phyloP scores from a whole-genome alignment of 139 green algal genomes.

The Trebouxia sp. region DNA sequence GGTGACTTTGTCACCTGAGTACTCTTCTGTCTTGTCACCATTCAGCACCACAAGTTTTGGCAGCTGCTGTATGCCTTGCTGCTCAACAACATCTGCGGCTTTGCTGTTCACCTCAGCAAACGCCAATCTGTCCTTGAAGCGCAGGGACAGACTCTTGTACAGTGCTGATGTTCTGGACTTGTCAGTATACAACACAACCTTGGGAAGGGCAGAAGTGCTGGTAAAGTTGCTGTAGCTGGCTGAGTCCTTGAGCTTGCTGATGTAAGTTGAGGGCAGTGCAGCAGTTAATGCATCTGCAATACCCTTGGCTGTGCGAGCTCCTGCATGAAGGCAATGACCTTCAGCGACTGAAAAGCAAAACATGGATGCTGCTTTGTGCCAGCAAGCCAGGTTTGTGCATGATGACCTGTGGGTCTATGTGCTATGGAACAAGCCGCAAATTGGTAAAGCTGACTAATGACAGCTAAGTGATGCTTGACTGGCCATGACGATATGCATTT shows the following conservation, averaged over 20 bases:
- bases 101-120: conserved; percentile 35
- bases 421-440: no score
- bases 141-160: conserved; percentile 43
- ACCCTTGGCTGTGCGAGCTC: conserved; percentile 27
- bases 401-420: no score
- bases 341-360: no score
- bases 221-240: conserved; percentile 26
- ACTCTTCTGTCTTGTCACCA: background rate
- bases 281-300: conserved; percentile 31
- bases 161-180: conserved; percentile 35
- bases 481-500: no score
- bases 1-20: conserved; percentile 9
- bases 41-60: conserved; percentile 1
- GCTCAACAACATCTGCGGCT: conserved; percentile 9
- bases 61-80: background rate
- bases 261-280: conserved; percentile 24
- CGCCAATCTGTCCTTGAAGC: conserved; percentile 36
- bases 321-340: background rate
- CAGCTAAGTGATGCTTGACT: no score
- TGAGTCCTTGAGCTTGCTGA: conserved; percentile 9
- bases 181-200: conserved; percentile 46
- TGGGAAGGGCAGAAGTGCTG: conserved; percentile 5
- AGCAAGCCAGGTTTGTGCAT: no score
- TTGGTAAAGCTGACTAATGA: no score
- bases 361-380: no score